A percentile compares a stretch with the other conserved stretches of the same genome.
These are phyloP conservation scores for Candida dajiaensis DNA, from an alignment of 805 yeast genomes.

Conservation along the genomic window DNA sequence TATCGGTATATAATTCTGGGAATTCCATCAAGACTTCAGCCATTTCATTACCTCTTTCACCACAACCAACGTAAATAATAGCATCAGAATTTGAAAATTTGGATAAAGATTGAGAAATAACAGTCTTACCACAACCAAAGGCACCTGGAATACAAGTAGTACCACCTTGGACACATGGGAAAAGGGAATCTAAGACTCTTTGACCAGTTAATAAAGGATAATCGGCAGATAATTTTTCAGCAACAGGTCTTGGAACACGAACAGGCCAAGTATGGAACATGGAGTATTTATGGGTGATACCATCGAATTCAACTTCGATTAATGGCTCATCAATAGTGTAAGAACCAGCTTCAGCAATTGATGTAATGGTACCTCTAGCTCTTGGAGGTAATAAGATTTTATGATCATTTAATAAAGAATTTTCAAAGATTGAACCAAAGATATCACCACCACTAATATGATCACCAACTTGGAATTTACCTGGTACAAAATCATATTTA, in stretches of 20 bases:
- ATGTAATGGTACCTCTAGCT: constrained; percentile 94
- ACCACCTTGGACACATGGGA: constrained; percentile 99
- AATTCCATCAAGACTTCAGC: constrained; percentile 99
- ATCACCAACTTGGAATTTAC: constrained; percentile 79
- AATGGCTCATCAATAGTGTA: constrained; percentile 87
- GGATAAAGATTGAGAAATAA: constrained; percentile 94
- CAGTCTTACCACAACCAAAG: constrained; percentile 98
- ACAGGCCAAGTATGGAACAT: constrained; percentile 99
- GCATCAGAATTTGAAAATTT: constrained; percentile 97
- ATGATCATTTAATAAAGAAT: constrained; percentile 88
- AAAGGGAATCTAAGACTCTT: constrained; percentile 94
- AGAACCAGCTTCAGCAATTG: constrained; percentile 84
- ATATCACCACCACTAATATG: constrained; percentile 98
- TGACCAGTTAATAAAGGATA: constrained; percentile 96
- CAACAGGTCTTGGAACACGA: constrained; percentile 98
- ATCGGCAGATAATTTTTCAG: constrained; percentile 89
- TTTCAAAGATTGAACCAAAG: constrained; percentile 89
- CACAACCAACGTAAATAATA: constrained; percentile 92
- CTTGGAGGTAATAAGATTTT: constrained; percentile 95
- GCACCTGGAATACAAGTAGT: constrained; percentile 99
- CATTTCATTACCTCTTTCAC: constrained; percentile 99
- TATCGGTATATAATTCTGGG: constrained; percentile 93
- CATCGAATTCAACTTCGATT: constrained; percentile 92
- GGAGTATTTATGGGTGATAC: constrained; percentile 69
- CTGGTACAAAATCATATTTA: constrained; percentile 85